Base-by-base conservation (phyloP, 768 basidiomycete species). In the Rhodocollybia butyracea region DNA sequence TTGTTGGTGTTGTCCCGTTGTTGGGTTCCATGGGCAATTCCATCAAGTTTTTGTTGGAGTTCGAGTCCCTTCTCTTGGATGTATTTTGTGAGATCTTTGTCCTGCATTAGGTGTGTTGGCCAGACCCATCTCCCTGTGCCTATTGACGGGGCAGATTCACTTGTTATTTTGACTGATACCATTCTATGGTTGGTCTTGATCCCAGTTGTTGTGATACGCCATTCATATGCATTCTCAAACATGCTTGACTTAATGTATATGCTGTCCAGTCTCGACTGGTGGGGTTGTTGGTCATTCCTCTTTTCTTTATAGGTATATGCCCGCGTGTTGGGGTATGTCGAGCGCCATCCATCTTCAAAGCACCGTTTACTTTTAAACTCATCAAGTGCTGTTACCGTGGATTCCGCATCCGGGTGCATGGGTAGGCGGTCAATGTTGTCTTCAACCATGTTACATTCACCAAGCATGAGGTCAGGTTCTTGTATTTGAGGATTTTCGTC, bases 381-480 rank as follows among this genome's bases (percentile, higher is more conserved):
- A 1, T 56, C 54, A 0, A 77, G 59, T 0, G 62, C 60, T 1
- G 59, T 29, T 0, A 56, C 51, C 1, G 66, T 54, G 0, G 7
- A 8, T 1, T 42, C 12, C 0, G 55, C n/a, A 31, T 78, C 73
- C 0, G 12, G 1, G 0, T 58, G 56, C 0, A 52, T 31, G 1
- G 76, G 76, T 0, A 73, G 43, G 0, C 72, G 11, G 52, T 79
- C 77, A 0, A 78, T 53, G 0, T 57, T 17, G 1, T 75, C 71
- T 53, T 79, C 75, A 0, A 72, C 69, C 1, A 78, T 29, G 57
- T 81, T 80, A 38, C 73, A 72, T 55, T 81, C 76, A 0, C 76
- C 76, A 0, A 70, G 30, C 46, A 81, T 56, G 0, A 75, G 11
- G 31, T 77, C 69, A 3, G 67, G 70, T 42, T 50, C 59, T 10